Evolutionary conservation across 2,329 filamentous ascomycete genomes (phyloP), one percentile per base, ranked within the genome.

Genomic region (Monosporascus ibericus): DNA sequence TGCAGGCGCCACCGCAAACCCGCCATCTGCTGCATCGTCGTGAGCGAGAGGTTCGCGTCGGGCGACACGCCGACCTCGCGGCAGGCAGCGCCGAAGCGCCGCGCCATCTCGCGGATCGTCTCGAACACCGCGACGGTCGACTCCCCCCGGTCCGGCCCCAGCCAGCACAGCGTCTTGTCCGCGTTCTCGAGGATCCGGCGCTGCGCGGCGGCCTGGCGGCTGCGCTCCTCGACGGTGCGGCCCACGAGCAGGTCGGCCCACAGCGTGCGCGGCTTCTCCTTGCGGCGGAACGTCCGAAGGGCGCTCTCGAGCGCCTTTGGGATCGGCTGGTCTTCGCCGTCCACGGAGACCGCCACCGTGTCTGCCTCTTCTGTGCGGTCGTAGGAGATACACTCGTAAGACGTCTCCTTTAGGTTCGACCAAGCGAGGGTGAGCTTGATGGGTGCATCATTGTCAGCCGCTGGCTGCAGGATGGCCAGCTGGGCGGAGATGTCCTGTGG

Each of bases 311-410:
- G 53, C 2, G 55, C 51, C 1, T 51, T 37, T 2, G 60, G 57
- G 11, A 60, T 55, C 6, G 47, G 44, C 14, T 52, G 54, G 2
- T 55, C 50, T 5, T 51, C 48, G 25, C 55, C 58, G 37, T 62
- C 52, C 24, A 62, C 54, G 5, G 44, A 47, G 27, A 63, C 42
- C 1, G 49, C 52, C 9, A 38, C 42, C 1, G 52, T 44, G 24
- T 50, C 42, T 11, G 44, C 38, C 2, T 25, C 42, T 44, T 40
- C 49, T 2, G 53, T 52, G 8, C 55, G 58, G 47, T 63, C 58
- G 48, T 62, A 63, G 3, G 60, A 63, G 27, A 63, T 58, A 42
- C 54, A 59, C 47, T 64, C 62, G 37, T 63, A 63, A 14, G 57
- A 55, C 1, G 59, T 59, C 3, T 58, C 55, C 36, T 54, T 49